Evolutionary conservation across 495 filamentous ascomycete species (phyloP), one percentile per base, ranked within the genome.

Genomic region (Staphylotrichum tortipilum): DNA sequence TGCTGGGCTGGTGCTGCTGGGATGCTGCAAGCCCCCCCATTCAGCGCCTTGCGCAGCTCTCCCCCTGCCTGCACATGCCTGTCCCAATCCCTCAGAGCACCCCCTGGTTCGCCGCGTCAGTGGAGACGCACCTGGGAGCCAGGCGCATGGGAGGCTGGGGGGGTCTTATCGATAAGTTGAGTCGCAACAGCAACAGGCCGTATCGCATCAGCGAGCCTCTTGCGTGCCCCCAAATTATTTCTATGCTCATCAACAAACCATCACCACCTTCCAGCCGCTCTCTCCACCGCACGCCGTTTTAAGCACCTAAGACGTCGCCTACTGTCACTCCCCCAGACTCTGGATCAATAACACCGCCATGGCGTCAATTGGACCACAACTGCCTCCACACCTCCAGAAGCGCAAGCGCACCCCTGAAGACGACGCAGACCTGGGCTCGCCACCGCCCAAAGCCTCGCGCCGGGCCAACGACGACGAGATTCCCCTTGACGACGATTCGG

Each of bases 361-460:
- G 75, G 46, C 70, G 8, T 70, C 73, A 3, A 69, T 77, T 22
- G 75, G 76, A 10, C 76, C 76, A 21, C 63, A 72, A 52, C 57
- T 79, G 17, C 74, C 76, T 3, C 68, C 75, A 7, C 72, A 77
- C 35, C 68, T 77, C 1, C 56, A 66, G 41, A 79, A 78, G 56
- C 74, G 76, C 44, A 77, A 77, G 54, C 74, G 75, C 52, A 68
- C 64, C 9, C 47, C 65, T n/a, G 66, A 71, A 40, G 69, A 78
- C 36, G 63, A 73, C 26, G 56, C 63, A 22, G 34, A 46, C 6
- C 40, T 50, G 33, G 54, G 42, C 7, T 58, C 66, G 14, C 72
- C 68, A n/a, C 63, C 67, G 10, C 26, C 61, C 19, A 76, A 76
- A 54, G 46, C 60, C 8, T 56, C 48, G 33, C 60, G 71, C 35